Base-by-base conservation (phyloP, 2,329 filamentous ascomycete genomes). In the Aureobasidium melanogenum region DNA sequence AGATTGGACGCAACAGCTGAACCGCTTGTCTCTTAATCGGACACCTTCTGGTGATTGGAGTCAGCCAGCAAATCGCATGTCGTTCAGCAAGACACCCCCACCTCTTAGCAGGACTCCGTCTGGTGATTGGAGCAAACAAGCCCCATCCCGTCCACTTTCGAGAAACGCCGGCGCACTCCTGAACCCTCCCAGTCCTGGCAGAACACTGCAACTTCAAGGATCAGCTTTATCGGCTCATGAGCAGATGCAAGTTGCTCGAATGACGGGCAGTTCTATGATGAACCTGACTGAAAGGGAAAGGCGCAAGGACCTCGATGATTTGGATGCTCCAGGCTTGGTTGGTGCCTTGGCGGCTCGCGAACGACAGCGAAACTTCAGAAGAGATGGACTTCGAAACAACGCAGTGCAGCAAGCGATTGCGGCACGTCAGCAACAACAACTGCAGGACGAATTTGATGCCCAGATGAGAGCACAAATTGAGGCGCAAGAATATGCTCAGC, bases 171-270 rank as follows among this genome's bases (percentile, higher is more conserved):
- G 76, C 43, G 72, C 74, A 4, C 70, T 82, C 61, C 73, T 87
- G 32, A 75, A 77, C 50, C 70, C 69, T 47, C 63, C 34, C 72
- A 63, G 64, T 50, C 60, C 64, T 0, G 63, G 52, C 62, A 62
- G 52, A 38, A 38, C 60, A n/a, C 30, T 66, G 22, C 63, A 75
- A 28, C 77, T 77, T 52, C 74, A 81, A 26, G 79, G 82, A 9
- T 75, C 77, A 0, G 83, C 87, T 62, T 79, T 96, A n/a, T 91
- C 89, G 22, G 91, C 91, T 19, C 84, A 88, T 17, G 91, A 96
- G 73, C 91, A 95, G 71, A 90, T 95, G 74, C 88, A 95, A 66
- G 82, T 96, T n/a, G 89, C 91, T 10, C 84, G 88, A 39, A 80
- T 90, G 67, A 96, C 91, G 0, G 88, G 89, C 0, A 86, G 85